Evolutionary conservation across 2,329 filamentous ascomycete species (phyloP).

Genomic region (Colletotrichum eleusines): DNA sequence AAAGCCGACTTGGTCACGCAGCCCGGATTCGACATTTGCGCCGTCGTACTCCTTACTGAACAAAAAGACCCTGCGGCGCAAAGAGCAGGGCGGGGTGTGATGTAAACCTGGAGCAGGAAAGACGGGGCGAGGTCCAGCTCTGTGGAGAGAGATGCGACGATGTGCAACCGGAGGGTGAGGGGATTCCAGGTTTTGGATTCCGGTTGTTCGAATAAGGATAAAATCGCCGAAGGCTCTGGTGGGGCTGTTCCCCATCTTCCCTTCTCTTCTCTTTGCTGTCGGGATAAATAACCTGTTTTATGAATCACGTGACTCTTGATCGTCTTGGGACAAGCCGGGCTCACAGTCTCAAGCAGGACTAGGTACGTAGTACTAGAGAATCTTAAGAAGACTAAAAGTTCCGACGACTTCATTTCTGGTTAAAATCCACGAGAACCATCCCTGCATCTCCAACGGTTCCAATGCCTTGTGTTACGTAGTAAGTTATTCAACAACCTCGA

Average conservation of each 20-base stretch:
- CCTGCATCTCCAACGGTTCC: constrained; percentile 13
- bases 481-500: constrained; percentile 19
- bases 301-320: constrained; percentile 8
- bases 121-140: constrained; percentile 39
- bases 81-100: constrained; percentile 9
- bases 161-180: constrained; percentile 27
- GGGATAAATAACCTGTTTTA: neutral
- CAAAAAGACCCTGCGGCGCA: neutral
- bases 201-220: neutral
- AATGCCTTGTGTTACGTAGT: too few relatives aligned
- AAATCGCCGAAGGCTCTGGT: constrained; percentile 6
- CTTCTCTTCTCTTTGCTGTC: neutral
- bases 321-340: too few relatives aligned
- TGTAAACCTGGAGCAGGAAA: constrained; percentile 32
- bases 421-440: constrained; percentile 13
- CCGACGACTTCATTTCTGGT: neutral
- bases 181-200: constrained; percentile 35
- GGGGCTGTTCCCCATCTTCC: too few relatives aligned
- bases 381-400: neutral
- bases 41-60: constrained; percentile 8
- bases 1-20: constrained; percentile 36
- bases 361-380: too few relatives aligned
- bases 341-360: too few relatives aligned
- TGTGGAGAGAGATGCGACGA: constrained; percentile 34
- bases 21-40: constrained; percentile 29